Percentiles rank a stretch among this genome's conserved stretches.
phyloP scores from a whole-genome alignment of 192 early-diverging fungal genomes.

The Entrophospora sp. region DNA sequence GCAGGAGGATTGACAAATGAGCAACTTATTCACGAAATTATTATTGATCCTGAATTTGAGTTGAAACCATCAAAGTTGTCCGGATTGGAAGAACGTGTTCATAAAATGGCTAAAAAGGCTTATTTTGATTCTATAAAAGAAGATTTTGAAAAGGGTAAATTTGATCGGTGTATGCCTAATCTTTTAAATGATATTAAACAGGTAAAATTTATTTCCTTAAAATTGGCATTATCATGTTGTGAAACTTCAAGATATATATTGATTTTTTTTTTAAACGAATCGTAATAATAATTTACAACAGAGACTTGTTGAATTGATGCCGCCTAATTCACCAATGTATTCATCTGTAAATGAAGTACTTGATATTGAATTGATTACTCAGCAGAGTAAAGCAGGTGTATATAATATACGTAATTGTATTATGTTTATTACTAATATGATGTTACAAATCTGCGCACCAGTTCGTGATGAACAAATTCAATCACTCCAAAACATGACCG shows the following conservation, averaged over 20 bases:
- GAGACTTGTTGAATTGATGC: slow-evolving; percentile 57
- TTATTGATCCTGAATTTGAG: slow-evolving; percentile 63
- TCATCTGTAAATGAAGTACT: slow-evolving; percentile 53
- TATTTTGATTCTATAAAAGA: slow-evolving; percentile 61
- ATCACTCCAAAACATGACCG: slow-evolving; percentile 24
- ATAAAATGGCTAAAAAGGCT: slow-evolving; percentile 52
- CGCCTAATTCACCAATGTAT: slow-evolving; percentile 41
- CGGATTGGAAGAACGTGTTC: slow-evolving; percentile 48
- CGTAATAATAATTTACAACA: slow-evolving; percentile 29
- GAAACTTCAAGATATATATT: not conserved
- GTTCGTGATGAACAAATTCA: slow-evolving; percentile 51
- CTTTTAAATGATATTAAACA: slow-evolving; percentile 49
- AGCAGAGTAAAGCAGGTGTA: slow-evolving; percentile 48
- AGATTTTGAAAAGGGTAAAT: slow-evolving; percentile 44
- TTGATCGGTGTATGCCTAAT: slow-evolving; percentile 38
- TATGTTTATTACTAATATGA: slow-evolving; percentile 41
- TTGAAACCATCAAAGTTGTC: slow-evolving; percentile 31
- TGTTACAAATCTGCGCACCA: slow-evolving; percentile 71
- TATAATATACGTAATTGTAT: slow-evolving; percentile 46
- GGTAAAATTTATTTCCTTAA: slow-evolving; percentile 26
- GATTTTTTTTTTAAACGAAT: not conserved
- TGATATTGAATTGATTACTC: slow-evolving; percentile 57
- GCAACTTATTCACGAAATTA: slow-evolving; percentile 65
- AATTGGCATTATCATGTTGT: no score
- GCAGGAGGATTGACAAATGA: slow-evolving; percentile 46